A percentile compares a stretch with the other conserved stretches of the same genome.
These are phyloP conservation scores for Xylaria sp. DNA, from an alignment of 495 filamentous ascomycete genomes.

Conservation along the genomic window DNA sequence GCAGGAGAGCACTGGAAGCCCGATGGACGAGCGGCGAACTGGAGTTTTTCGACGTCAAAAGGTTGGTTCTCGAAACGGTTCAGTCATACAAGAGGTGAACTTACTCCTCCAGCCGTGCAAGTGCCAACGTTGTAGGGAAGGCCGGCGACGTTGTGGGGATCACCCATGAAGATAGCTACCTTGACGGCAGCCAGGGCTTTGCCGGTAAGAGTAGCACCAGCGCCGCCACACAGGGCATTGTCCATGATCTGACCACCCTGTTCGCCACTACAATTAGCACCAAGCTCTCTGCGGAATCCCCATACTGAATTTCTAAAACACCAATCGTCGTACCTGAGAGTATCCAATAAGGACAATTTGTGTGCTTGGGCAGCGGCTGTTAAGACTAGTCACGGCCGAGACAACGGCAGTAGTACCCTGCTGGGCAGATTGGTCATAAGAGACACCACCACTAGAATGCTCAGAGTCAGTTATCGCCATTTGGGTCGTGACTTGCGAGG, in stretches of 20 bases:
- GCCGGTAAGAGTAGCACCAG: slow-evolving; percentile 57
- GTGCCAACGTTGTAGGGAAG: slow-evolving; percentile 68
- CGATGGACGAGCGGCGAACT: slow-evolving; percentile 64
- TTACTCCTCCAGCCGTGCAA: slow-evolving; percentile 63
- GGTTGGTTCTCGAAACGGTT: not conserved
- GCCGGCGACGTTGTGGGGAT: slow-evolving; percentile 60
- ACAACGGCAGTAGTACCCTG: slow-evolving; percentile 62
- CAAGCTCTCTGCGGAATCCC: not conserved
- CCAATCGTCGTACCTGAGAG: slow-evolving; percentile 41
- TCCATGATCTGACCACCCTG: slow-evolving; percentile 71
- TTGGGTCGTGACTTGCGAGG: no score
- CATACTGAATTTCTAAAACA: not conserved
- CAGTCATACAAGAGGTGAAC: slow-evolving; percentile 32
- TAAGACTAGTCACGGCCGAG: slow-evolving; percentile 61
- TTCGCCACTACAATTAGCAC: slow-evolving; percentile 1
- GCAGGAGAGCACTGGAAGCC: slow-evolving; percentile 63
- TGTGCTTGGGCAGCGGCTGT: slow-evolving; percentile 61
- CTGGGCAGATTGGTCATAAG: slow-evolving; percentile 60
- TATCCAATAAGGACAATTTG: slow-evolving; percentile 68
- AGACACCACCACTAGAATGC: slow-evolving; percentile 57
- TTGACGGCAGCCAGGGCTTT: slow-evolving; percentile 59
- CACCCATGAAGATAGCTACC: slow-evolving; percentile 69
- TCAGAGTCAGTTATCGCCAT: no score
- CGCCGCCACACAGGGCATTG: slow-evolving; percentile 66
- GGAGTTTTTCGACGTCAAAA: not conserved